phyloP scores from a whole-genome alignment of 441 rosid species.

The Euphorbia schlechtendalii region DNA sequence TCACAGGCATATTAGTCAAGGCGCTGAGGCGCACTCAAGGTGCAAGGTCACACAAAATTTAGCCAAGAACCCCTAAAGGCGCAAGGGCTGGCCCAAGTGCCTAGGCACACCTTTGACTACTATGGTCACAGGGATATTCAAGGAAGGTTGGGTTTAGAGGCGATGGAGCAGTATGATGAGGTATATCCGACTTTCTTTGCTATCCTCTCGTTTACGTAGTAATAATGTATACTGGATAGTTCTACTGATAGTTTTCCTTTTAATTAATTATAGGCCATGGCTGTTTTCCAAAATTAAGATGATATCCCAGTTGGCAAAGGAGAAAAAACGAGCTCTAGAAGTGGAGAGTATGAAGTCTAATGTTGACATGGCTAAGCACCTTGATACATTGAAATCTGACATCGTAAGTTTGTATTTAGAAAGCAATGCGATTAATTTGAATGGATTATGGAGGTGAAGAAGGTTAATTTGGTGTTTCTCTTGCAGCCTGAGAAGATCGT shows the following conservation, averaged over 20 bases:
- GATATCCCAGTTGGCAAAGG: slow-evolving; percentile 63
- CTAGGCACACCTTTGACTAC: too few species aligned
- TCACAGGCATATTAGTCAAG: too few species aligned
- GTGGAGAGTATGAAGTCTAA: slow-evolving; percentile 73
- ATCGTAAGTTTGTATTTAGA: slow-evolving; percentile 45
- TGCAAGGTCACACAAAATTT: too few species aligned
- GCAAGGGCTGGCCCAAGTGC: too few species aligned
- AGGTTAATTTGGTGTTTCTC: slow-evolving; percentile 21
- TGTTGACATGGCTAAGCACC: slow-evolving; percentile 68
- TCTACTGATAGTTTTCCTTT: slow-evolving; percentile 14
- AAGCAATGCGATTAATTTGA: not conserved
- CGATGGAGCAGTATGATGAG: slow-evolving; percentile 88
- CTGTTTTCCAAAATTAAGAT: slow-evolving; percentile 79
- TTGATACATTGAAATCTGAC: slow-evolving; percentile 65
- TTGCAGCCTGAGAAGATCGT: slow-evolving; percentile 60
- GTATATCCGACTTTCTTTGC: slow-evolving; percentile 31
- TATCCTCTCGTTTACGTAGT: not conserved
- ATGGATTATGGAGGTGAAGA: slow-evolving; percentile 1
- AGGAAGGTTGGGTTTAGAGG: slow-evolving; percentile 93
- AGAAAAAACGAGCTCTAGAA: slow-evolving; percentile 77
- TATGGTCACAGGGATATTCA: slow-evolving; percentile 81
- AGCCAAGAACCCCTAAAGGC: too few species aligned
- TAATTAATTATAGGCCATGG: slow-evolving; percentile 50
- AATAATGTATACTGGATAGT: slow-evolving; percentile 6
- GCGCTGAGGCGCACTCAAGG: too few species aligned